These are phyloP conservation scores for Microcos paniculata DNA, from an alignment of 345 rosid genomes.

Conservation along the genomic window DNA sequence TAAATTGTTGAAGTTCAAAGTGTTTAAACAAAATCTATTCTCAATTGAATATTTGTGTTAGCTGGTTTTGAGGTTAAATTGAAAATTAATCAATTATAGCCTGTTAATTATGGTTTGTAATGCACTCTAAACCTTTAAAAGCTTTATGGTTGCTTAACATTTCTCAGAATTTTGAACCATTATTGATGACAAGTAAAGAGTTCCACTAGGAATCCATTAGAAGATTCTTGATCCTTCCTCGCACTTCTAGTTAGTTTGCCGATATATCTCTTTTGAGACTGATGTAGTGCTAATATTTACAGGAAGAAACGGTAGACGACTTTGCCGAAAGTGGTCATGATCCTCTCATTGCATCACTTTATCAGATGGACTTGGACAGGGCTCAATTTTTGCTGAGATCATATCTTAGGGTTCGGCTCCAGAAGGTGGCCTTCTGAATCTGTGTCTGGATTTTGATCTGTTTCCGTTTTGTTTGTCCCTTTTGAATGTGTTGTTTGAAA, in stretches of 20 bases:
- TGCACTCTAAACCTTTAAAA: not conserved
- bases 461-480: not conserved
- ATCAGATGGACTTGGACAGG: slow-evolving; percentile 86
- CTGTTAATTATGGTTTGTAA: not conserved
- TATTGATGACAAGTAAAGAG: not conserved
- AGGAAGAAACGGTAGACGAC: slow-evolving; percentile 62
- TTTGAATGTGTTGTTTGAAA: not conserved
- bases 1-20: not conserved
- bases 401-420: slow-evolving; percentile 80
- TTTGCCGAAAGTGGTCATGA: slow-evolving; percentile 42
- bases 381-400: slow-evolving; percentile 83
- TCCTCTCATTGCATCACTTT: slow-evolving; percentile 72
- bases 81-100: not conserved
- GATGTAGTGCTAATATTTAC: slow-evolving; percentile 11
- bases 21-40: not conserved
- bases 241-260: not conserved
- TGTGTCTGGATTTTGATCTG: not conserved
- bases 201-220: not conserved
- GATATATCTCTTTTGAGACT: not conserved
- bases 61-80: not conserved
- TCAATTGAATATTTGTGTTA: not conserved
- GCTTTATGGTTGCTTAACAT: not conserved
- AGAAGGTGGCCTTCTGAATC: slow-evolving; percentile 48
- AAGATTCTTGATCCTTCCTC: not conserved
- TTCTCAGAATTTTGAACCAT: not conserved